Evolutionary conservation across 148 eudicot genomes (phyloP), one percentile per base, ranked within the genome.

Genomic region (Salicornia ramosissima): DNA sequence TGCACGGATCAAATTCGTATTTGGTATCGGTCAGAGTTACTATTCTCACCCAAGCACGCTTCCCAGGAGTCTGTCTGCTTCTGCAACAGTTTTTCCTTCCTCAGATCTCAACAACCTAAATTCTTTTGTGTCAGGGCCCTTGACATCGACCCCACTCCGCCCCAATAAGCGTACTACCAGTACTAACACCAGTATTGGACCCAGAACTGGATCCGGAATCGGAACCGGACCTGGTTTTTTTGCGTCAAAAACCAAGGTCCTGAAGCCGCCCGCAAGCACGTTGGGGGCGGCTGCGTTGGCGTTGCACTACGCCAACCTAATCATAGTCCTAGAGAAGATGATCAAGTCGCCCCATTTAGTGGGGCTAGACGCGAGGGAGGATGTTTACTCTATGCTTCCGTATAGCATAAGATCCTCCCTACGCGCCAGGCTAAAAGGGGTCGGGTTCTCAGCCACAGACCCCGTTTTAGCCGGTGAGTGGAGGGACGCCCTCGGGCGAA

Each of bases 301-400:
- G 7, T 68, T 93, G 29, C 96, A 93, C 77, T 93, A 93, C 45
- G 84, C 98, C 12, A 93, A 93, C 61, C 71, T 93, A 82, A 88
- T 93, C 65, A 84, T 93, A 8, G 85, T 93, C 29, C 62, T 87
- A 54, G 98, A 93, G 64, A 93, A 88, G 78, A 88, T 93, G 98
- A 83, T 87, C 50, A 85, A 80, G 69, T 71, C 92, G 8, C 98
- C 98, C 5, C 98, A 93, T 22, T 26, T 93, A 24, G 90, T 93
- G 36, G 98, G 98, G 0, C 71, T 80, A 0, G 98, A 90, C 55
- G 96, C 96, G 2, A 81, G 96, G 65, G 96, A 93, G 36, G 98
- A 93, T 73, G 78, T 93, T 4, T 93, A 93, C 62, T 66, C 84
- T 21, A 90, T 93, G 98, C 82, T 93, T 0, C 98, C 98, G 0